phyloP scores from a whole-genome alignment of 2,329 filamentous ascomycete genomes.

The Myriosclerotinia curreyana region DNA sequence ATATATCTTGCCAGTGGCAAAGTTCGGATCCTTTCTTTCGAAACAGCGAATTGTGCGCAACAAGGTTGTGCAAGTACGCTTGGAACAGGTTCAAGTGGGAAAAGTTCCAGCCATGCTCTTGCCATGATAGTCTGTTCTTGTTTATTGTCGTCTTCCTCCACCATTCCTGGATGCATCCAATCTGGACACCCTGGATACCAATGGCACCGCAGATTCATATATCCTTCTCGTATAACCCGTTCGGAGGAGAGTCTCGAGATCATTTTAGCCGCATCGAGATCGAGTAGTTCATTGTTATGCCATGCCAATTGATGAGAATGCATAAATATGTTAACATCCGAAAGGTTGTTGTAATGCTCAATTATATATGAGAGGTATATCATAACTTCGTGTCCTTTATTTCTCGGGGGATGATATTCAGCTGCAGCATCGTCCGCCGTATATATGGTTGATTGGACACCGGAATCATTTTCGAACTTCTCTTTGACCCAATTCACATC shows the following conservation, averaged over 20 bases:
- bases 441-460: constrained; percentile 26
- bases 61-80: constrained; percentile 53
- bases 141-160: constrained; percentile 19
- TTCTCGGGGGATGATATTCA: constrained; percentile 48
- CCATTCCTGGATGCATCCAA: constrained; percentile 44
- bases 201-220: constrained; percentile 59
- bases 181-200: constrained; percentile 55
- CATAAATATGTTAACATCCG: constrained; percentile 37
- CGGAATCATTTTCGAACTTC: not conserved
- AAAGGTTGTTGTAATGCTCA: constrained; percentile 56
- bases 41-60: constrained; percentile 64
- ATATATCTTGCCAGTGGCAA: constrained; percentile 53
- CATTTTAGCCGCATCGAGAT: constrained; percentile 40
- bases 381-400: constrained; percentile 41
- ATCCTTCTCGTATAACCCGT: constrained; percentile 51
- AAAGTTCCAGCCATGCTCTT: constrained; percentile 41
- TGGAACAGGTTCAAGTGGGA: constrained; percentile 42
- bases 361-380: constrained; percentile 54
- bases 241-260: constrained; percentile 31
- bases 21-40: constrained; percentile 49
- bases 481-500: constrained; percentile 11
- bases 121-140: constrained; percentile 26
- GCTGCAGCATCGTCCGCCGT: constrained; percentile 33
- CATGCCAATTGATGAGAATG: constrained; percentile 49
- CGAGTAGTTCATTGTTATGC: constrained; percentile 36